Conservation (phyloP, 345 rosid species). For the Lenwebbia sp. region DNA sequence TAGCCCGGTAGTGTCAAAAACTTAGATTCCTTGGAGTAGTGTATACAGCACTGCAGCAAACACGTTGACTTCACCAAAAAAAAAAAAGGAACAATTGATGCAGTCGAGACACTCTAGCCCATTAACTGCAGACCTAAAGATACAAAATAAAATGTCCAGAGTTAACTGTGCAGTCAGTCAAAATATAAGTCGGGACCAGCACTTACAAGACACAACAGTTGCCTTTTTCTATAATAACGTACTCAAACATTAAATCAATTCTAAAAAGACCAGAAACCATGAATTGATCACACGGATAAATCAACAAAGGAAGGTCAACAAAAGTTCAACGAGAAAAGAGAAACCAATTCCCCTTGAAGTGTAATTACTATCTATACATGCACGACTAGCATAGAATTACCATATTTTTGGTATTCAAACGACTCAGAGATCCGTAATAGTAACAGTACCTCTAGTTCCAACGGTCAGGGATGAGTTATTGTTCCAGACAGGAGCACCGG, state of each 20-base stretch:
- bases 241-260: background rate
- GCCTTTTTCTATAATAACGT: background rate
- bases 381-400: background rate
- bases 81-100: background rate
- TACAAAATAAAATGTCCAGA: background rate
- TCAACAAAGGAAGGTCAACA: background rate
- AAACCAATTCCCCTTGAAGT: background rate
- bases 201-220: background rate
- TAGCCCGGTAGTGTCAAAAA: background rate
- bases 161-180: background rate
- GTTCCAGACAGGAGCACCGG: slow-evolving; percentile 80
- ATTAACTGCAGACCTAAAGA: background rate
- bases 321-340: background rate
- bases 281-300: background rate
- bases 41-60: background rate
- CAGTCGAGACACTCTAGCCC: background rate
- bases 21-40: background rate
- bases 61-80: background rate
- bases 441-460: slow-evolving; percentile 59
- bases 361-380: background rate
- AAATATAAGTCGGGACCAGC: background rate
- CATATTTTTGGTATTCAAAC: background rate
- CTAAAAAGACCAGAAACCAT: background rate
- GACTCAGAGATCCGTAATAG: background rate
- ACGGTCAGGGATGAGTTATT: slow-evolving; percentile 70